Conservation (phyloP, 257 asterid species). For the Salvia rosmarinus region DNA sequence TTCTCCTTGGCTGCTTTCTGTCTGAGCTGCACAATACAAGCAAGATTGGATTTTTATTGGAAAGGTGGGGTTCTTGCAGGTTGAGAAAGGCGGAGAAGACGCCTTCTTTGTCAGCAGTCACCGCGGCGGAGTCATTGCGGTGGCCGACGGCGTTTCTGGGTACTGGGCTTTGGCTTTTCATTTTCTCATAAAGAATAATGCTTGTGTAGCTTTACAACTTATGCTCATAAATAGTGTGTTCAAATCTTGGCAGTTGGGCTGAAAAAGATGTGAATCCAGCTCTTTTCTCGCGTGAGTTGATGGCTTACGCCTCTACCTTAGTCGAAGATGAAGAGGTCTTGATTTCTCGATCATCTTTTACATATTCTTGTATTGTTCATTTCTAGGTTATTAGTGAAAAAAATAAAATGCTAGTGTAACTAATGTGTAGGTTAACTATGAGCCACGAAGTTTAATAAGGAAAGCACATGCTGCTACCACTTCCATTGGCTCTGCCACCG, state of each 20-base stretch:
- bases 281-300: constrained; percentile 72
- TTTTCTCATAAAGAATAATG: too few species aligned
- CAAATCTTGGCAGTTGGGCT: constrained; percentile 69
- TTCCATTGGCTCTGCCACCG: constrained; percentile 84
- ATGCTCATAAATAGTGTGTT: not conserved
- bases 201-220: not conserved
- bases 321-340: constrained; percentile 76
- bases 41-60: not conserved
- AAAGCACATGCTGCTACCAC: constrained; percentile 85
- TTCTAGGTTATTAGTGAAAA: not conserved
- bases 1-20: not conserved
- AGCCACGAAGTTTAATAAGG: constrained; percentile 74
- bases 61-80: constrained; percentile 42
- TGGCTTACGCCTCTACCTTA: constrained; percentile 52
- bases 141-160: constrained; percentile 99
- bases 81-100: constrained; percentile 93
- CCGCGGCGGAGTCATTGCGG: constrained; percentile 78
- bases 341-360: constrained; percentile 7
- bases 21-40: not conserved
- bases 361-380: not conserved
- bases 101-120: constrained; percentile 72
- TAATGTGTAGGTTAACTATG: constrained; percentile 59
- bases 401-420: too few species aligned
- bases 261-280: constrained; percentile 84
- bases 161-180: constrained; percentile 18